Percentiles rank a stretch among this genome's conserved stretches.
phyloP scores from a whole-genome alignment of 352 stramenopile genomes.

The Phytophthora chlamydospora region DNA sequence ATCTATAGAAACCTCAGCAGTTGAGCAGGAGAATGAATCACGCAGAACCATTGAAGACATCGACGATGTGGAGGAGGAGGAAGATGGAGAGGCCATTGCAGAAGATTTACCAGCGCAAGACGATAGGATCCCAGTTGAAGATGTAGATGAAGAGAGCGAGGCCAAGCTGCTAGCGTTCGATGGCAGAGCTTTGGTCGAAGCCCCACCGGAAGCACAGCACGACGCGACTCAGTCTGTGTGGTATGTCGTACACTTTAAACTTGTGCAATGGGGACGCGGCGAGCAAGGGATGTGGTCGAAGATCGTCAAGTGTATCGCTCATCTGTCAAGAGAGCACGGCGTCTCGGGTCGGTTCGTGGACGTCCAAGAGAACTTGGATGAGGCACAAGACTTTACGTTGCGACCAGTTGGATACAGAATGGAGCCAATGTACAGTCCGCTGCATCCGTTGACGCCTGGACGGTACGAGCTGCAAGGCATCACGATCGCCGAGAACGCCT shows the following conservation, averaged over 20 bases:
- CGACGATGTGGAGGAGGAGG: constrained; percentile 17
- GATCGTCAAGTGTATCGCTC: constrained; percentile 41
- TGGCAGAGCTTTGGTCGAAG: constrained; percentile 38
- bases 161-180: constrained; percentile 37
- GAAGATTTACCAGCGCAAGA: not conserved
- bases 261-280: constrained; percentile 46
- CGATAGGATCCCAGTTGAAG: not conserved
- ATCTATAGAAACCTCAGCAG: not conserved
- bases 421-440: constrained; percentile 26
- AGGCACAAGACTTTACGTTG: constrained; percentile 41
- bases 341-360: constrained; percentile 36
- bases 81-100: not conserved
- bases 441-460: constrained; percentile 61
- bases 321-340: constrained; percentile 22
- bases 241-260: constrained; percentile 55
- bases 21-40: not conserved
- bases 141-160: constrained; percentile 2
- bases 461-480: constrained; percentile 56
- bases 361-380: constrained; percentile 29
- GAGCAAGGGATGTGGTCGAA: constrained; percentile 35
- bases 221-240: constrained; percentile 6
- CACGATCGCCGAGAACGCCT: constrained; percentile 61
- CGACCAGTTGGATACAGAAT: constrained; percentile 25
- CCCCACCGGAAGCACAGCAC: constrained; percentile 10
- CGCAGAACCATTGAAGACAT: constrained; percentile 21